Conservation (phyloP, 257 asterid species). For the Solanum piurae region DNA sequence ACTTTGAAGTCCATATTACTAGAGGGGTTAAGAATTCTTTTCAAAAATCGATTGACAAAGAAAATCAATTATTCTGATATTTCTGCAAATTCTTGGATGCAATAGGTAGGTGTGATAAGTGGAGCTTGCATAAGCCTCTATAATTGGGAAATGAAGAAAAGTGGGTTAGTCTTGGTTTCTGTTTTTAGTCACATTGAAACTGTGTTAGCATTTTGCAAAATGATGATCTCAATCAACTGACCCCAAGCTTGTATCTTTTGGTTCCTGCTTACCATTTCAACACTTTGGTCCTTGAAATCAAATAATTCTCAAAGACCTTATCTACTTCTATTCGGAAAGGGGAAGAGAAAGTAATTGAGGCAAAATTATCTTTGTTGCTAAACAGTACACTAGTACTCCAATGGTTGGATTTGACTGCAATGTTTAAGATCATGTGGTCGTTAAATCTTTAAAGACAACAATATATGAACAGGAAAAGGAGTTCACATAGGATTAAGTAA, state of each 20-base stretch:
- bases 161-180: slow-evolving; percentile 74
- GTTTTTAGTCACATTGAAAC: slow-evolving; percentile 74
- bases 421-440: neutral
- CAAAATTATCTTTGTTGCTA: neutral
- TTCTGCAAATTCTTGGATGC: neutral
- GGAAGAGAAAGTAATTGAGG: neutral
- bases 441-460: neutral
- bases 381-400: neutral
- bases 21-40: neutral
- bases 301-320: neutral
- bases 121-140: slow-evolving; percentile 63
- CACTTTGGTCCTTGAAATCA: neutral
- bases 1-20: neutral
- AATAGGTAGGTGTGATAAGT: slow-evolving; percentile 53
- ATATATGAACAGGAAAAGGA: neutral
- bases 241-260: neutral
- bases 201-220: slow-evolving; percentile 27
- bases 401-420: neutral
- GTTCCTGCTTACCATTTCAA: neutral
- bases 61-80: neutral
- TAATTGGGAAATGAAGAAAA: slow-evolving; percentile 85
- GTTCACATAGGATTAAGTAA: neutral
- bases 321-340: neutral
- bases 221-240: neutral
- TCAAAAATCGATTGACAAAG: neutral